Percentiles rank a stretch among this genome's conserved stretches.
These are phyloP conservation scores for Spinacia oleracea DNA, from an alignment of 179 eudicot species.

Conservation along the genomic window DNA sequence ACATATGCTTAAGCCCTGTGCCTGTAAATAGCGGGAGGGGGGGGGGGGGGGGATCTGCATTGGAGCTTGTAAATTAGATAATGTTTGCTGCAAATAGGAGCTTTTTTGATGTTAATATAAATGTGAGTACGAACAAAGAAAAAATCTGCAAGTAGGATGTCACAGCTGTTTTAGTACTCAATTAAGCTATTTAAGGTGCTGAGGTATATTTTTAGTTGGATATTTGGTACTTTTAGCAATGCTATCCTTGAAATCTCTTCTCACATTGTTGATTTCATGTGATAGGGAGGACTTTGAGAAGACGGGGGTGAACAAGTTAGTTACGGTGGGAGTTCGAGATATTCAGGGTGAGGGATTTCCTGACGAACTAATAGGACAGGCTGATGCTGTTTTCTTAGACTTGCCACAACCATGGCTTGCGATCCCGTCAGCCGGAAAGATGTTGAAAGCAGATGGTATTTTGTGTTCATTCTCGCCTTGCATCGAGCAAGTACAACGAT, in stretches of 20 bases:
- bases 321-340: slow-evolving; percentile 89
- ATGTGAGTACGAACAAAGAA: too few relatives aligned
- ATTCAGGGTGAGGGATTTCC: slow-evolving; percentile 96
- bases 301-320: slow-evolving; percentile 67
- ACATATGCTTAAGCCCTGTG: neutral
- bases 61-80: neutral
- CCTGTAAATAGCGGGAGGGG: neutral
- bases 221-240: neutral
- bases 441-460: slow-evolving; percentile 83
- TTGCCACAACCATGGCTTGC: slow-evolving; percentile 96
- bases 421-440: slow-evolving; percentile 80
- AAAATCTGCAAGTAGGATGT: neutral
- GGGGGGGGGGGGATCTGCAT: too few relatives aligned
- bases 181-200: neutral
- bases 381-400: slow-evolving; percentile 84
- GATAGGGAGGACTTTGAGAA: slow-evolving; percentile 81
- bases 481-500: slow-evolving; percentile 92
- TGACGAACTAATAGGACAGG: slow-evolving; percentile 57
- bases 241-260: neutral
- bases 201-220: neutral
- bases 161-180: neutral
- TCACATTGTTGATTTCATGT: slow-evolving; percentile 2
- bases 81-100: neutral
- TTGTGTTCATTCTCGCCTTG: slow-evolving; percentile 97
- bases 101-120: too few relatives aligned